phyloP scores from a whole-genome alignment of 2,329 filamentous ascomycete genomes.

The Verticillium albo-atrum region DNA sequence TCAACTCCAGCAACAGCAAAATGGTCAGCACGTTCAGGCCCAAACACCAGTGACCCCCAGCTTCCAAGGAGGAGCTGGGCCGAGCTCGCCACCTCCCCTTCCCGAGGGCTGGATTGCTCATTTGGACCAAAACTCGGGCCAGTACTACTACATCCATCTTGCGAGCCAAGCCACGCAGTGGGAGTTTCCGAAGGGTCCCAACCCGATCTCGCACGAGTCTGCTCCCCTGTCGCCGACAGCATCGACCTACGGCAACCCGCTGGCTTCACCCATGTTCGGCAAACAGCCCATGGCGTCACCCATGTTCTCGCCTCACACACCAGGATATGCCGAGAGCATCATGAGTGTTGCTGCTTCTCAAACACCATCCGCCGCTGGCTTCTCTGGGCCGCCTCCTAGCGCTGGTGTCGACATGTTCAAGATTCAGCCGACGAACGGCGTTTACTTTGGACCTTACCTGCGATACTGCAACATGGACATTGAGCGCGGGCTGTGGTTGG shows the following conservation, averaged over 20 bases:
- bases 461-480: constrained; percentile 97
- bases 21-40: neutral
- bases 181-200: constrained; percentile 97
- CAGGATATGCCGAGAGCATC: constrained; percentile 80
- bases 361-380: constrained; percentile 74
- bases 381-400: constrained; percentile 81
- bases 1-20: neutral
- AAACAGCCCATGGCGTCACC: constrained; percentile 73
- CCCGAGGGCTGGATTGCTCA: constrained; percentile 99
- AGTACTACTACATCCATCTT: constrained; percentile 98
- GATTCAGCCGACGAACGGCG: constrained; percentile 86
- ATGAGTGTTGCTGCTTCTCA: constrained; percentile 73
- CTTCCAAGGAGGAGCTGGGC: constrained; percentile 42
- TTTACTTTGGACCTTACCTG: constrained; percentile 96
- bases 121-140: constrained; percentile 88
- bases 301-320: constrained; percentile 76
- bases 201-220: constrained; percentile 78
- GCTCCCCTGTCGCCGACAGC: constrained; percentile 78
- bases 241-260: constrained; percentile 70
- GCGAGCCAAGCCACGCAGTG: constrained; percentile 94
- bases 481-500: constrained; percentile 84
- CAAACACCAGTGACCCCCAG: constrained; percentile 34
- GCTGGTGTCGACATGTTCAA: constrained; percentile 94
- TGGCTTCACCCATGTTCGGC: constrained; percentile 64
- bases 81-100: constrained; percentile 83